Evolutionary conservation across 768 basidiomycete species (phyloP).

Genomic region (Hemileccinum rubropunctum): DNA sequence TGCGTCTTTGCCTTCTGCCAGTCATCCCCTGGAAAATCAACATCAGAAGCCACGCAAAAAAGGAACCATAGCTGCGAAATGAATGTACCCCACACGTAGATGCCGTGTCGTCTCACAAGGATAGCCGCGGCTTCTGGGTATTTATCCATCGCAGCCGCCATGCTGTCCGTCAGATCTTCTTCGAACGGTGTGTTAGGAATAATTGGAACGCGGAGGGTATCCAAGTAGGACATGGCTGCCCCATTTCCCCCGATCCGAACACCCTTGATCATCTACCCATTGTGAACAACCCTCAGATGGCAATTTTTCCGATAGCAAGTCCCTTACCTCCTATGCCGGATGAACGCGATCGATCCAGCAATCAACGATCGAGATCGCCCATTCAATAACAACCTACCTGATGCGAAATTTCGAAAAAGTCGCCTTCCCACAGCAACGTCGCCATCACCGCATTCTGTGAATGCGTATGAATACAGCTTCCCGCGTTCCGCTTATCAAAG

Average conservation of each 20-base stretch:
- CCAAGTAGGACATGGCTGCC: constrained; percentile 73
- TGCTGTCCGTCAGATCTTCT: constrained; percentile 84
- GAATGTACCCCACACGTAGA: constrained; percentile 79
- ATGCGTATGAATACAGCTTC: constrained; percentile 89
- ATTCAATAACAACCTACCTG: constrained; percentile 43
- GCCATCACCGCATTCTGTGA: constrained; percentile 90
- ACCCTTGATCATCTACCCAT: constrained; percentile 84
- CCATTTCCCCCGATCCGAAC: constrained; percentile 77
- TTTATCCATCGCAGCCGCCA: constrained; percentile 80
- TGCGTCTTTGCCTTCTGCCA: constrained; percentile 93
- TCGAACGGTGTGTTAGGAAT: constrained; percentile 91
- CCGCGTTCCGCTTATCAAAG: constrained; percentile 73
- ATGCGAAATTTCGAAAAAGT: constrained; percentile 77
- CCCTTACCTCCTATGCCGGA: constrained; percentile 39
- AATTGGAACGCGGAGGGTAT: constrained; percentile 83
- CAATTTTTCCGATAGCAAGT: background rate
- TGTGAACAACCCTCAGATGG: background rate
- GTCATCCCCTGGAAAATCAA: constrained; percentile 44
- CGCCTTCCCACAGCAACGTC: constrained; percentile 71
- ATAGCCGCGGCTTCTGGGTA: constrained; percentile 78
- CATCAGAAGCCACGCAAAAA: constrained; percentile 7
- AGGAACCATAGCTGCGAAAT: constrained; percentile 7
- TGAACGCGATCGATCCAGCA: background rate
- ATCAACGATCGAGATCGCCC: background rate
- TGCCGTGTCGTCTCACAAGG: constrained; percentile 75